phyloP scores from a whole-genome alignment of 2,329 filamentous ascomycete species.

The Sphaerulina vaccinii region DNA sequence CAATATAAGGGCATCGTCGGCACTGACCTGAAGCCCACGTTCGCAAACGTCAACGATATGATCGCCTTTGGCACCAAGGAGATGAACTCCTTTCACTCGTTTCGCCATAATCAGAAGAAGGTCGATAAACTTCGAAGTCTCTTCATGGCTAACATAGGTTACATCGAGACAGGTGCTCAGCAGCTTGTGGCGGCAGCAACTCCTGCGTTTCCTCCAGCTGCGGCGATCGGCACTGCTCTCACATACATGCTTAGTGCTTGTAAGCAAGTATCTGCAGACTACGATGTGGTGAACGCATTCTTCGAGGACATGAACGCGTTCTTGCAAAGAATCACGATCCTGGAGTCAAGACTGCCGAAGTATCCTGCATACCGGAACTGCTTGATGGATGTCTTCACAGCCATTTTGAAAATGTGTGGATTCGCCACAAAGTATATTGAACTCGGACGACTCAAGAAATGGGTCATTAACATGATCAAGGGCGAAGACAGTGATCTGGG shows the following conservation, averaged over 20 bases:
- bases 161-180: slow-evolving; percentile 9
- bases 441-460: slow-evolving; percentile 7
- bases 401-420: slow-evolving; percentile 9
- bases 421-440: slow-evolving; percentile 10
- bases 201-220: slow-evolving; percentile 9
- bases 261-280: slow-evolving; percentile 10
- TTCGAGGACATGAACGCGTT: slow-evolving; percentile 13
- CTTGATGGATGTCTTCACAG: slow-evolving; percentile 10
- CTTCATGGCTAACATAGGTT: slow-evolving; percentile 9
- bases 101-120: slow-evolving; percentile 12
- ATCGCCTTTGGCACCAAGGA: slow-evolving; percentile 5
- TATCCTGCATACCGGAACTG: slow-evolving; percentile 13
- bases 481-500: slow-evolving; percentile 10
- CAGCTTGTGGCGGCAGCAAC: slow-evolving; percentile 10
- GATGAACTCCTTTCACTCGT: slow-evolving; percentile 7
- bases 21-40: slow-evolving; percentile 9
- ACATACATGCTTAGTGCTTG: slow-evolving; percentile 13
- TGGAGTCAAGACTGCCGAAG: slow-evolving; percentile 3
- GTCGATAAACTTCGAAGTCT: slow-evolving; percentile 10
- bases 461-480: slow-evolving; percentile 11
- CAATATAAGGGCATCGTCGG: slow-evolving; percentile 12
- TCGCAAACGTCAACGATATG: slow-evolving; percentile 8
- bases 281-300: slow-evolving; percentile 11
- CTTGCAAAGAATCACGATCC: slow-evolving; percentile 8
- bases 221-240: slow-evolving; percentile 6